A percentile compares a stretch with the other conserved stretches of the same genome.
These are phyloP conservation scores for Phytophthora uliginosa DNA, from an alignment of 352 stramenopile species.

Conservation along the genomic window DNA sequence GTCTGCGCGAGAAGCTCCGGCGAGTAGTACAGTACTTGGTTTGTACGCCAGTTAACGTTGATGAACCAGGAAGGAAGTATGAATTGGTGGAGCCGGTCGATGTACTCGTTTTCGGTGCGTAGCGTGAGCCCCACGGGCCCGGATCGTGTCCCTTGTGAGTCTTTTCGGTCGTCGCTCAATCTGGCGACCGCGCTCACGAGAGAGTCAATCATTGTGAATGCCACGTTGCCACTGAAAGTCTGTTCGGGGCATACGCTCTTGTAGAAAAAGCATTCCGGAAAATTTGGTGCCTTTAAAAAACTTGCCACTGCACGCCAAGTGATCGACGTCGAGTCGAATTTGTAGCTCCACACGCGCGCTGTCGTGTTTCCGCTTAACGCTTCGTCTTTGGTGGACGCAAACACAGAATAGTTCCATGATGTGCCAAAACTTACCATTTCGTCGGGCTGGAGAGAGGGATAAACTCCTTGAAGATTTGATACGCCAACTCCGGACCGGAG, in stretches of 20 bases:
- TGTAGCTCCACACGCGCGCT: slow-evolving; percentile 45
- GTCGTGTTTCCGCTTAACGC: slow-evolving; percentile 10
- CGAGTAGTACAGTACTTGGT: slow-evolving; percentile 45
- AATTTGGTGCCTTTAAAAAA: slow-evolving; percentile 22
- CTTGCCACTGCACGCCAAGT: slow-evolving; percentile 37
- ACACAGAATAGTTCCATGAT: slow-evolving; percentile 46
- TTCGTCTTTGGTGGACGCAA: slow-evolving; percentile 29
- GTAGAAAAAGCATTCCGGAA: slow-evolving; percentile 48
- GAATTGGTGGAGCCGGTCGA: slow-evolving; percentile 58
- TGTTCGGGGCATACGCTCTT: slow-evolving; percentile 11
- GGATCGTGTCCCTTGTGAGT: not conserved
- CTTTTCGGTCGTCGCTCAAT: not conserved
- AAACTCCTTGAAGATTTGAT: slow-evolving; percentile 15
- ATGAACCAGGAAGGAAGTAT: slow-evolving; percentile 45
- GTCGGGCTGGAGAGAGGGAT: slow-evolving; percentile 42
- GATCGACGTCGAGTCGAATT: slow-evolving; percentile 50
- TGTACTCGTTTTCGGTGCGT: slow-evolving; percentile 36
- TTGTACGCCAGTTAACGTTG: slow-evolving; percentile 42
- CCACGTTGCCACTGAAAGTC: slow-evolving; percentile 22
- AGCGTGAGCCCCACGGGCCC: slow-evolving; percentile 14
- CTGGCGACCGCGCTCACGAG: slow-evolving; percentile 30
- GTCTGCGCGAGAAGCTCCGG: slow-evolving; percentile 19
- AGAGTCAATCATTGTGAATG: slow-evolving; percentile 48
- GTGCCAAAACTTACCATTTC: slow-evolving; percentile 41
- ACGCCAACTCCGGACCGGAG: slow-evolving; percentile 43